Base-by-base conservation (phyloP, 139 green algal genomes). In the Tetradesmus lagerheimii region DNA sequence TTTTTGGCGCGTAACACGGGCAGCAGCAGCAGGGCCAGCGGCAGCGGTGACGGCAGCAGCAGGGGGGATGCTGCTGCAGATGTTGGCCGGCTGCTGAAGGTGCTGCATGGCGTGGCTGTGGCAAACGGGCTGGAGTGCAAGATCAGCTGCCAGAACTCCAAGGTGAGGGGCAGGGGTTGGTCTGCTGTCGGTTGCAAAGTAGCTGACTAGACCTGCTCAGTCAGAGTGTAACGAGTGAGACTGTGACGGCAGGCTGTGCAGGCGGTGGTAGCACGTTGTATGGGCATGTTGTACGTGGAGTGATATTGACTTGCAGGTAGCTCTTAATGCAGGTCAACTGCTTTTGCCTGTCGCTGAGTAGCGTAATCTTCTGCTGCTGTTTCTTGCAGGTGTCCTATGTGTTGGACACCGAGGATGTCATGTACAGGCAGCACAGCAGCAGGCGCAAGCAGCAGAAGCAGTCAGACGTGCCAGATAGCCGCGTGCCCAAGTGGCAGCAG, bases 41-140 rank as follows among this genome's bases (percentile, higher is more conserved):
- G 31, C 62, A 66, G 39, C 18, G 50, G 14, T 57, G 39, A 4
- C 0, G 57, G 43, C 37, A 27, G 38, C 39, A 81, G 9, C 62
- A 45, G 81, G 77, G 37, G n/a, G 37, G 41, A 37, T 15, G 86
- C 84, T 34, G 90, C 91, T 47, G 71, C 45, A 9, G 83, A 88
- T 34, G 86, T 91, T 27, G 64, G 41, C 29, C 79, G 85, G 89
- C 87, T 93, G 64, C 35, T 92, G 38, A 84, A 74, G n/a, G 89
- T 82, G 39, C 87, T 95, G 53, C 38, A 87, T 11, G 88, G 89
- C 16, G 91, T 94, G 31, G 53, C 90, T 15, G 83, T 96, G 29
- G 78, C 91, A 27, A 99, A 99, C 77, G 97, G 98, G 0, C 95
- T 99, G 37, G 98, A 99, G 94, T 99, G 97, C 97, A 99, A 99